Evolutionary conservation across 352 stramenopile genomes (phyloP), one percentile per base, ranked within the genome.

Genomic region (Phytophthora hibernalis): DNA sequence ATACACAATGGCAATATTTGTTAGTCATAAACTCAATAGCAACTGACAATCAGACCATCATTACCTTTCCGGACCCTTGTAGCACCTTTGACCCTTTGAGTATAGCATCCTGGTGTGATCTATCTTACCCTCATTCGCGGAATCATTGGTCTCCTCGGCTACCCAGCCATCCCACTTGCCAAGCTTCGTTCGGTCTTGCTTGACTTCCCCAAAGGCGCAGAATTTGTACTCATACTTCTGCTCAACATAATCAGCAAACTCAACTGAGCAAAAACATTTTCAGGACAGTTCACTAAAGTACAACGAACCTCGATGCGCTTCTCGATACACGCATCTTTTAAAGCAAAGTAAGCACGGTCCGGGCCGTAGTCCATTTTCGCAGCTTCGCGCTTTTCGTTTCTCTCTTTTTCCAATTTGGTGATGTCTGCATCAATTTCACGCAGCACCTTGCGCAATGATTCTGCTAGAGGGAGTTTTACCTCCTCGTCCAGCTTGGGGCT

Each of bases 161-260:
- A 54, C 76, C 79, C 81, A 95, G 1, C 48, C 68, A 50, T 92
- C 77, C 91, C 85, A 96, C 37, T 80, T 87, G 54, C 92, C 92
- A 24, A 98, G 58, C 15, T 72, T 91, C 40, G 79, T 93, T 26
- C 68, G 68, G 56, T 95, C 89, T 66, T 98, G 92, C 40, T 89
- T 89, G 15, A 94, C 59, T 26, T 92, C 72, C 18, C 76, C 68
- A 77, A 97, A 98, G 0, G 86, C 71, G 63, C 91, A 97, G 15
- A 97, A 77, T 47, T 94, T 95, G 79, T 97, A 98, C 43, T 69
- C 65, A 72, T 98, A 98, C 76, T 92, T 90, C 77, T 92, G 28
- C 13, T 45, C 43, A 24, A 3, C 22, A 33, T 50, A n/a, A 42
- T 10, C 16, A 43, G 37, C 38, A 47, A 52, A 57, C 22, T 16